Evolutionary conservation across 1,284 basidiomycete genomes (phyloP), one percentile per base, ranked within the genome.

Genomic region (Naganishia sp.): DNA sequence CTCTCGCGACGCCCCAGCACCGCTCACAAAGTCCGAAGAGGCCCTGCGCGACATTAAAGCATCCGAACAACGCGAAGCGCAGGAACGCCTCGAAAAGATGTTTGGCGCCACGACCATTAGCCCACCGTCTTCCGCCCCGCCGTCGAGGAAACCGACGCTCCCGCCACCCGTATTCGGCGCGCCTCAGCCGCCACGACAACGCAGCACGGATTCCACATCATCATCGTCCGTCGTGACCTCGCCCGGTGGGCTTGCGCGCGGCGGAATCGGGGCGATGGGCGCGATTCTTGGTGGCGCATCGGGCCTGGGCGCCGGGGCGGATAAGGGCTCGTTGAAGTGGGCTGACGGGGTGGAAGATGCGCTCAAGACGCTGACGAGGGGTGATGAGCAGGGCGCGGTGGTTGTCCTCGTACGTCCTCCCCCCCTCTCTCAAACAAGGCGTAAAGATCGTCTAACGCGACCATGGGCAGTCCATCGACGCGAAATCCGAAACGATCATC

Each of bases 11-110:
- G 90, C 90, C 0, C 90, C 90, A 0, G 84, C 90, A 66, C 92
- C 92, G 0, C 82, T 94, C 70, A 90, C 88, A 32, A 85, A 85
- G 0, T 84, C 88, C 35, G 92, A 95, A 79, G 84, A 87, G 68
- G 92, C 93, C 73, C 84, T 93, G 67, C 87, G 83, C 0, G 87
- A 88, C 68, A 83, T 93, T 65, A 85, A 85, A 63, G 85, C 85
- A 1, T 89, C 89, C 3, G 92, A 94, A 77, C 77, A 76, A 4
- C 70, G 70, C 45, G 79, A 79, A 67, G 77, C 61, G 4, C 52
- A 53, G 42, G 50, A 53, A 17, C 21, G 61, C 2, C 18, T 63
- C 73, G n/a, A 77, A 75, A 51, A 72, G 75, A 25, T 63, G 51
- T 63, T 63, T 54, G 58, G 58, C 39, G n/a, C 35, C 3, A 47